Percentiles rank a stretch among this genome's conserved stretches.
These are phyloP conservation scores for Pseudoscleropodium purum DNA, from an alignment of 225 moss, liverwort and hornwort species.

Conservation along the genomic window DNA sequence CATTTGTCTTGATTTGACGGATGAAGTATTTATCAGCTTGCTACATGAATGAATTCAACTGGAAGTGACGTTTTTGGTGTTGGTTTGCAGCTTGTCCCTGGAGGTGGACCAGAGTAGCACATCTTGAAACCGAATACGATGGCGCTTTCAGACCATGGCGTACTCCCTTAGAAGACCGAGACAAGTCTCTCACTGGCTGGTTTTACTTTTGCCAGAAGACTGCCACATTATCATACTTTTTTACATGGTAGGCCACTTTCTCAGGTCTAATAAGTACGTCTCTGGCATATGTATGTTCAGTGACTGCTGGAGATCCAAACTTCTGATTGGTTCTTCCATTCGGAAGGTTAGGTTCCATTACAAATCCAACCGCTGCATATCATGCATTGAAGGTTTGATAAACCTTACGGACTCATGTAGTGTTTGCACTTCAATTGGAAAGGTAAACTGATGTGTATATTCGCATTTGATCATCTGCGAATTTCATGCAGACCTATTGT, in stretches of 20 bases:
- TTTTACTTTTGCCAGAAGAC: background rate
- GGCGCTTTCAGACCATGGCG: background rate
- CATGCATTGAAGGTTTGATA: slow-evolving; percentile 6
- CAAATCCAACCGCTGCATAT: slow-evolving; percentile 4
- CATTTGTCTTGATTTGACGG: background rate
- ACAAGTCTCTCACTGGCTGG: background rate
- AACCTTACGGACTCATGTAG: background rate
- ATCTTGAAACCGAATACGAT: background rate
- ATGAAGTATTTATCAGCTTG: background rate
- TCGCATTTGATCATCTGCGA: background rate
- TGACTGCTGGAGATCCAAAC: background rate
- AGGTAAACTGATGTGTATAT: background rate
- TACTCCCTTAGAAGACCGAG: background rate
- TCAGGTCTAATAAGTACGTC: slow-evolving; percentile 13
- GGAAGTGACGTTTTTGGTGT: background rate
- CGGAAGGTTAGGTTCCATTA: background rate
- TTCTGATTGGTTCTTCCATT: slow-evolving; percentile 33
- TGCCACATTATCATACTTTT: slow-evolving; percentile 32
- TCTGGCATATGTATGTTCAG: slow-evolving; percentile 9
- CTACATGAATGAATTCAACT: background rate
- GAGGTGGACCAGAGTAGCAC: slow-evolving; percentile 48
- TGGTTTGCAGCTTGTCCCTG: slow-evolving; percentile 47
- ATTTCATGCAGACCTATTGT: background rate
- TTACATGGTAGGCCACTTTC: slow-evolving; percentile 26
- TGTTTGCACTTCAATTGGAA: slow-evolving; percentile 2